Evolutionary conservation across 345 rosid genomes (phyloP), one percentile per base, ranked within the genome.

Genomic region (Euphorbia lathyris): DNA sequence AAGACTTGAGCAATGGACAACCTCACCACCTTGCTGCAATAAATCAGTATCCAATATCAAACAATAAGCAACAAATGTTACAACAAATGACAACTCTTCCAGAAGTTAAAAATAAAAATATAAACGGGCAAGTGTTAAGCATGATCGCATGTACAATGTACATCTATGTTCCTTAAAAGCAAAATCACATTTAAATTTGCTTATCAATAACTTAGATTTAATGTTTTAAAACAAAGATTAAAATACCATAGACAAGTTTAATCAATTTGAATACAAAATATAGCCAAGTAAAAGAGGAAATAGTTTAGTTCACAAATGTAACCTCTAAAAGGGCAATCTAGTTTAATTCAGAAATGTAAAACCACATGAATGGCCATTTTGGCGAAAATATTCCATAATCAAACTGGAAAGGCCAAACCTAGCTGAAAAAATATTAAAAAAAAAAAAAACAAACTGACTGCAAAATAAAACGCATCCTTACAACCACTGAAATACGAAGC

Each of bases 21-120:
- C 85, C 97, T 86, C 83, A 93, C 98, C 65, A 93, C 96, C 96
- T 90, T 91, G 61, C 98, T 93, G 88, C 74, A 78, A 20, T 67
- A 19, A 43, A 27, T 16, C 9, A 27, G 48, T 16, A 57, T 13
- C 40, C n/a, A 72, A 27, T 11, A 56, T 23, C 14, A 58, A 58
- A 14, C 30, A 9, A 22, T n/a, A 10, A 47, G 9, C 3, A 9
- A 62, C 11, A 7, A 40, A 40, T 9, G 43, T 2, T 9, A 40
- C 22, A 14, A 4, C 55, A 50, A 50, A 50, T 8, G 2, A 50
- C 1, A 3, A 50, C 55, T n/a, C 7, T 2, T 40, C 11, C 43
- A 40, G 43, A 40, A 5, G 43, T 14, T 50, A 50, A 50, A 14
- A 14, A 14, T 2, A 2, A n/a, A n/a, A n/a, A n/a, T n/a, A n/a